Evolutionary conservation across 352 stramenopile genomes (phyloP), one percentile per base, ranked within the genome.

Genomic region (Globisporangium nodosum): DNA sequence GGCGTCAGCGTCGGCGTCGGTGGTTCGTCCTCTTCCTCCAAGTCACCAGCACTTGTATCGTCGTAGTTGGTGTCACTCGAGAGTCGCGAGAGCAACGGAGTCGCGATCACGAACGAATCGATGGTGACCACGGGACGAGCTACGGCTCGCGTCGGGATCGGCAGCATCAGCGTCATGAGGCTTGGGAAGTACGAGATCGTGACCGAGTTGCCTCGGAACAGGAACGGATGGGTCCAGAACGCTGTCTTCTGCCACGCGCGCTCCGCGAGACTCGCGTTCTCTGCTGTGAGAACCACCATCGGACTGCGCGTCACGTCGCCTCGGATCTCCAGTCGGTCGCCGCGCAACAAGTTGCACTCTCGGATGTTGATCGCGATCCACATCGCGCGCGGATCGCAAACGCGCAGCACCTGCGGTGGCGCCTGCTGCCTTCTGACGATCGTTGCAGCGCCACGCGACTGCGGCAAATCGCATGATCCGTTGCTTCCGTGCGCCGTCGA

Each of bases 111-210:
- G 40, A 76, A 82, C 48, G 73, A 80, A 45, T 78, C 72, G 30
- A 87, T n/a, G 3, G 76, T 49, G 11, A 76, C 35, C 13, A 78
- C 64, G 0, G 65, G 35, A 18, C 70, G 66, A 8, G 65, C 39
- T 3, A 53, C 51, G 45, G 67, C 60, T 49, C 40, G 58, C 6
- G 54, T 55, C 6, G 64, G 35, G 16, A 75, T 63, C 27, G 74
- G 70, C 21, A 81, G 69, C 54, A 75, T 59, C 7, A 85, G 49
- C 27, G 77, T 84, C 48, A 54, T 52, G 43, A 85, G 59, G 64
- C 74, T 81, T 4, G 76, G 76, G 21, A 71, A 72, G 56, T 88
- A 87, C 62, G 83, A 66, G 47, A 88, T 43, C 18, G 69, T 68
- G 16, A 85, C 56, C 1, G 49, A 55, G 42, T 71, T 56, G 13